Percentiles rank a stretch among this genome's conserved stretches.
Evolutionary conservation across 306 rosid species (phyloP).

Genomic region (Lathyrus oleraceus): DNA sequence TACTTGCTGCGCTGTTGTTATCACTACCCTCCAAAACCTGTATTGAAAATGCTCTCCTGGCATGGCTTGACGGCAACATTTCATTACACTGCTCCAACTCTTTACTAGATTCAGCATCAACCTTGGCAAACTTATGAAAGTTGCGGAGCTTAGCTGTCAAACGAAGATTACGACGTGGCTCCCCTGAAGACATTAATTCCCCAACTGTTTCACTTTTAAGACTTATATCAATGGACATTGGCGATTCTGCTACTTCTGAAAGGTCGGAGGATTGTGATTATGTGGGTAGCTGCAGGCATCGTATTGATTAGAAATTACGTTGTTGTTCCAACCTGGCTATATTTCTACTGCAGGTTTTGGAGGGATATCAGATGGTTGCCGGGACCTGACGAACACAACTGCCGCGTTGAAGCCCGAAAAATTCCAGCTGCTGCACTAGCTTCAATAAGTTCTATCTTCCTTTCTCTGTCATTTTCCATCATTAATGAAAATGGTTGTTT

Average conservation of each 20-base stretch:
- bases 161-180: constrained; percentile 68
- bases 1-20: constrained; percentile 76
- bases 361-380: too few relatives aligned
- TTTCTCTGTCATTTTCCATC: too few relatives aligned
- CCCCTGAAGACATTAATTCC: constrained; percentile 50
- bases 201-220: constrained; percentile 50
- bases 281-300: too few relatives aligned
- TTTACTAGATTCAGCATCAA: constrained; percentile 82
- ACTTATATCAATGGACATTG: constrained; percentile 52
- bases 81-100: constrained; percentile 98
- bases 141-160: constrained; percentile 92
- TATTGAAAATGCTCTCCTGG: constrained; percentile 84
- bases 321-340: too few relatives aligned
- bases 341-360: too few relatives aligned
- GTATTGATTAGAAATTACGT: too few relatives aligned
- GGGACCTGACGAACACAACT: too few relatives aligned
- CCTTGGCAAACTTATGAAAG: constrained; percentile 87
- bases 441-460: too few relatives aligned
- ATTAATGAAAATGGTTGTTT: too few relatives aligned
- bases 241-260: constrained; percentile 66
- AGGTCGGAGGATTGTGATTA: constrained; percentile 68
- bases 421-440: too few relatives aligned
- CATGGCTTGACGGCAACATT: constrained; percentile 85
- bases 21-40: constrained; percentile 97
- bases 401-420: too few relatives aligned